A percentile compares a stretch with the other conserved stretches of the same genome.
Evolutionary conservation across 169 alveolate genomes (phyloP).

Genomic region (Haemoproteus tartakovskyi): DNA sequence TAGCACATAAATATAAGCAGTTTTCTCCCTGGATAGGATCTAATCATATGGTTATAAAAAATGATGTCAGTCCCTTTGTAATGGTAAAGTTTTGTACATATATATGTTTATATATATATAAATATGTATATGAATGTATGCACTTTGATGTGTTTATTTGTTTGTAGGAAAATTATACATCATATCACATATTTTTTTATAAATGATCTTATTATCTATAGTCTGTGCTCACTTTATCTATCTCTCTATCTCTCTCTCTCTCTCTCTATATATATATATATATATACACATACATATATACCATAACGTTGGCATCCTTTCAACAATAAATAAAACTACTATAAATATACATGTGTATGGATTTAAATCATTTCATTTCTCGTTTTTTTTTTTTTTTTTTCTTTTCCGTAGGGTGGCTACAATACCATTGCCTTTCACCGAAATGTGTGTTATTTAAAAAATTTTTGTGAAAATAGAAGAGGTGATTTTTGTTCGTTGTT

Average conservation of each 20-base stretch:
- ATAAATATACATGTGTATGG: background rate
- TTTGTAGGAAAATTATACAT: too few species aligned
- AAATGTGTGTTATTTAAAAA: constrained; percentile 41
- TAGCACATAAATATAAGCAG: constrained; percentile 16
- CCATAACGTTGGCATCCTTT: too few species aligned
- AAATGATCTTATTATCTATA: too few species aligned
- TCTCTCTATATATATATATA: too few species aligned
- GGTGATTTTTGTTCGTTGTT: constrained; percentile 2
- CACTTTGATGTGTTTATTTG: too few species aligned
- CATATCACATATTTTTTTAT: too few species aligned
- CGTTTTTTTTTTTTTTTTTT: background rate
- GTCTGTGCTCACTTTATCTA: too few species aligned
- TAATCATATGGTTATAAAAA: constrained; percentile 16
- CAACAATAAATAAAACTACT: background rate
- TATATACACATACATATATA: too few species aligned
- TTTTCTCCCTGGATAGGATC: constrained; percentile 52
- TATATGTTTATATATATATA: too few species aligned
- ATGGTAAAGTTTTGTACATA: constrained; percentile 5
- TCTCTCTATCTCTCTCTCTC: too few species aligned
- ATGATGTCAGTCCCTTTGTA: constrained; percentile 11
- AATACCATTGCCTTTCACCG: constrained; percentile 16
- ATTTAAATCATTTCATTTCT: background rate
- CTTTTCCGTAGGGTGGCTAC: constrained; percentile 29
- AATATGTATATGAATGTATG: too few species aligned
- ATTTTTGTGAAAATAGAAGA: constrained; percentile 20